These are phyloP conservation scores for Didymella lethalis DNA, from an alignment of 2,329 filamentous ascomycete genomes.

Conservation along the genomic window DNA sequence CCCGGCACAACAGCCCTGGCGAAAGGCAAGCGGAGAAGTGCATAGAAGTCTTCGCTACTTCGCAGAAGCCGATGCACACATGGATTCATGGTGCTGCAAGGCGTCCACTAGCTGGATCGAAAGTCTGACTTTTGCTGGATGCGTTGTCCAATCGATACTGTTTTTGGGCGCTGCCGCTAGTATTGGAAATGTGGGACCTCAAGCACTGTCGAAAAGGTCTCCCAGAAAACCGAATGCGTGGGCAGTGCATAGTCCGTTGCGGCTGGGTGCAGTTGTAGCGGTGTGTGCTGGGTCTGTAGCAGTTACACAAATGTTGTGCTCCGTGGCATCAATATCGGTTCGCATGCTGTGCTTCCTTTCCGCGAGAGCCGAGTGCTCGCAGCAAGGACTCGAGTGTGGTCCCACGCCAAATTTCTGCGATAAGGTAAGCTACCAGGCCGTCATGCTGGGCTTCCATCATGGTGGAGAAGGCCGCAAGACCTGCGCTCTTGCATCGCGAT, in stretches of 20 bases:
- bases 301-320: slow-evolving; percentile 41
- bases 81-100: slow-evolving; percentile 20
- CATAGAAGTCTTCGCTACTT: slow-evolving; percentile 20
- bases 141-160: slow-evolving; percentile 37
- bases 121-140: slow-evolving; percentile 23
- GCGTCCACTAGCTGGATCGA: slow-evolving; percentile 22
- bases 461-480: slow-evolving; percentile 32
- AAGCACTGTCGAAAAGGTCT: slow-evolving; percentile 10
- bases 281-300: slow-evolving; percentile 37
- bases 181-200: slow-evolving; percentile 26
- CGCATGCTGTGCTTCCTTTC: slow-evolving; percentile 31
- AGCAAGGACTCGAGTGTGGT: slow-evolving; percentile 24
- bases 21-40: slow-evolving; percentile 12
- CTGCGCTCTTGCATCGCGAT: slow-evolving; percentile 20
- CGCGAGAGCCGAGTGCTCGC: slow-evolving; percentile 12
- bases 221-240: slow-evolving; percentile 32
- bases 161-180: slow-evolving; percentile 25
- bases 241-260: slow-evolving; percentile 26
- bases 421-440: slow-evolving; percentile 16
- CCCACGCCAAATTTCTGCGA: slow-evolving; percentile 25
- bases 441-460: slow-evolving; percentile 31
- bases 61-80: slow-evolving; percentile 20
- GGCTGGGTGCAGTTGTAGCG: slow-evolving; percentile 38
- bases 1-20: slow-evolving; percentile 9
- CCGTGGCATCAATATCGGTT: slow-evolving; percentile 43